These are phyloP conservation scores for Selaginella moellendorffii DNA, from an alignment of 75 land plant genomes.

Conservation along the genomic window DNA sequence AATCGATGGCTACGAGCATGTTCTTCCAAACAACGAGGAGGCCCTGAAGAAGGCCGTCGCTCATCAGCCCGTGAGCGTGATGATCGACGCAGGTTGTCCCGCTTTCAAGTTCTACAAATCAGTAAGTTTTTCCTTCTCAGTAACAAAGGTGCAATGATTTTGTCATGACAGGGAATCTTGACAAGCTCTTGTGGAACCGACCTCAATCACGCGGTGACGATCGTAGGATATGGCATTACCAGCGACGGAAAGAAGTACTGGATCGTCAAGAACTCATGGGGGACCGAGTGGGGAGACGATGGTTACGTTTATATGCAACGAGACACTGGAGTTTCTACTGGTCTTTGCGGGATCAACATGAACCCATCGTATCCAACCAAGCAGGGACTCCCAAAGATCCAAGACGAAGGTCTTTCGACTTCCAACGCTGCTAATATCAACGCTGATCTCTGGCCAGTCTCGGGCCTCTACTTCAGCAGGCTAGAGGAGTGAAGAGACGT, in stretches of 20 bases:
- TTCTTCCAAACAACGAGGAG: constrained; percentile 37
- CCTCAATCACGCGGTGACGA: constrained; percentile 57
- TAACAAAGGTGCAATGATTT: background rate
- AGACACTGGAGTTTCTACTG: background rate
- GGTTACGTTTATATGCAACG: background rate
- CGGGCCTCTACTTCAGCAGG: too few species aligned
- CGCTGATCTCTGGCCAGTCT: too few species aligned
- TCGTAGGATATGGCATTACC: constrained; percentile 59
- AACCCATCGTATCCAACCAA: constrained; percentile 4
- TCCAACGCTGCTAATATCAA: too few species aligned
- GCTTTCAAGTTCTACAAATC: constrained; percentile 38
- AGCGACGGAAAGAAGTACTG: constrained; percentile 44
- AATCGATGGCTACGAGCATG: constrained; percentile 60
- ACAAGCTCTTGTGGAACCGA: constrained; percentile 58
- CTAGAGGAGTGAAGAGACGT: too few species aligned
- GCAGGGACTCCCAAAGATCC: too few species aligned
- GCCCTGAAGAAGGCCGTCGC: constrained; percentile 56
- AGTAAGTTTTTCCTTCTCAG: background rate
- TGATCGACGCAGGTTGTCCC: constrained; percentile 55
- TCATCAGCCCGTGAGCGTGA: constrained; percentile 56
- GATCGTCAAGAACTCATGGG: constrained; percentile 94
- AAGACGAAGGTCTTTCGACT: too few species aligned
- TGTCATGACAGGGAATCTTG: constrained; percentile 42
- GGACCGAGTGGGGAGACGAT: constrained; percentile 34
- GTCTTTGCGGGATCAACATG: constrained; percentile 9